Base-by-base conservation (phyloP, 176 grass and related monocot species). In the Lolium multiflorum region DNA sequence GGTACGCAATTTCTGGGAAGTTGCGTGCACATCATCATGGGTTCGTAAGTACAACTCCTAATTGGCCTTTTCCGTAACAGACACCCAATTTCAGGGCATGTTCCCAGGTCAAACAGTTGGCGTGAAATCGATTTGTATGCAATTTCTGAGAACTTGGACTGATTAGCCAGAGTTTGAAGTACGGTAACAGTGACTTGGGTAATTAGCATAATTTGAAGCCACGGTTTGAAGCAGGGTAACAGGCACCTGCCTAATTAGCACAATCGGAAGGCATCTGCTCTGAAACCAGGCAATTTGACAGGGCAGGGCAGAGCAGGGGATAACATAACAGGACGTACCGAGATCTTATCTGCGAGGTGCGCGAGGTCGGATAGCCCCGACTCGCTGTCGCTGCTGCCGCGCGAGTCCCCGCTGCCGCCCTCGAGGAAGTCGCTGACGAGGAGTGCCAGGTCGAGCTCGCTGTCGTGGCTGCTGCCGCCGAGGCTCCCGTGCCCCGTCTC, bases 401-500 rank as follows among this genome's bases (percentile, higher is more conserved):
- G 88, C 17, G 96, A 98, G 18, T 98, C 96, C 2, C 85, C 90
- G 22, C 76, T 68, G 5, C 83, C 96, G 85, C 87, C 92, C 90
- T 98, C 96, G 64, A 94, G 88, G 76, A 98, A 98, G 67, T 98
- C 93, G 64, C 58, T 91, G 25, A 98, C 96, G 89, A 98, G 91
- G 80, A 92, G 39, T 35, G 93, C 93, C 41, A 98, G 81, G 74
- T 98, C 96, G 58, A 89, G 81, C 10, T 95, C 96, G 81, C 89
- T 94, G 64, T 98, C 96, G 57, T 98, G 93, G 88, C 96, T 95
- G 3, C 49, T 13, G 79, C 69, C 67, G 52, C n/a, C n/a, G 87
- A 81, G 71, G 38, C 86, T 84, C 67, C 79, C 76, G 46, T 66
- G 69, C 8, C 71, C 91, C 41, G 3, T 3, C 41, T 43, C 41